Evolutionary conservation across 2,329 filamentous ascomycete species (phyloP), one percentile per base, ranked within the genome.

Genomic region (Colletotrichum godetiae): DNA sequence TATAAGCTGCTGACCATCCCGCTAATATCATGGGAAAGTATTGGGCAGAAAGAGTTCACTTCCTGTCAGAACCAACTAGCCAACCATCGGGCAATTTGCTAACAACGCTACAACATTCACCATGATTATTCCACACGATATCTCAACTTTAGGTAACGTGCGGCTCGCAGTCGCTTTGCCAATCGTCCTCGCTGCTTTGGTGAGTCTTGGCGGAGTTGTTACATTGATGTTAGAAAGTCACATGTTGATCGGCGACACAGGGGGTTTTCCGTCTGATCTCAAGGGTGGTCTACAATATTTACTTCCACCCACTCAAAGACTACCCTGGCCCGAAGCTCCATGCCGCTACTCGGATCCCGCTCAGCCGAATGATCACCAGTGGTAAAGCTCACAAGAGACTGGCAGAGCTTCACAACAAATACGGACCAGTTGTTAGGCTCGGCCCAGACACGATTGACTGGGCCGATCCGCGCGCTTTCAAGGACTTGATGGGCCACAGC

Each of bases 401-500:
- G 0, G 27, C 31, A 11, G 42, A 49, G 13, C 37, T 75, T 8
- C 79, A 80, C 19, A 61, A 75, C 2, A 22, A 62, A 10, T 80
- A 81, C 53, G 79, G 79, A 4, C 75, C 77, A n/a, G 79, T 86
- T 0, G 80, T 88, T 12, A 82, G 86, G 1, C 76, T 84, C 5
- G 80, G 77, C 0, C 85, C 86, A 0, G 80, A 82, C 35, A 77
- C 81, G 19, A 79, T 88, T 7, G 80, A 82, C 5, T 86, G 84
- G 66, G 81, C 79, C 22, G 79, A 79, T 8, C 57, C 78, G 4
- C 65, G 77, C 10, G 82, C 81, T 1, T 85, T 81, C 81, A 82
- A 82, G 67, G 83, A 84, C 19, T 84, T 86, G n/a, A 85, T 85
- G 71, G 82, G 81, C 56, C 72, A 74, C 52, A 61, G 52, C 33